phyloP scores from a whole-genome alignment of 2,329 filamentous ascomycete genomes.

The Emergomyces africanus region DNA sequence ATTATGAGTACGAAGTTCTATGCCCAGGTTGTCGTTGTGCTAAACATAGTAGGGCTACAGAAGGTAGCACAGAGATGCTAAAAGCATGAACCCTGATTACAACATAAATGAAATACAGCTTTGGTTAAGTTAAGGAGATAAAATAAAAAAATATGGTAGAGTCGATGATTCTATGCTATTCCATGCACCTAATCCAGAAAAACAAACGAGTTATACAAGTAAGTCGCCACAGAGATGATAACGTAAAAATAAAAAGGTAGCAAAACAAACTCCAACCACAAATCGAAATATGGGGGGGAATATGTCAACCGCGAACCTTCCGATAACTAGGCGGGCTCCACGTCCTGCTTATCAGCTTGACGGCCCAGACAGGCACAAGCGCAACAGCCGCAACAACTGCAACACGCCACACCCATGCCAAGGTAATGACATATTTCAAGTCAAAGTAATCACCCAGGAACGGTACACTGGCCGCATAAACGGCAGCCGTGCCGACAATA shows the following conservation, averaged over 20 bases:
- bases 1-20: neutral
- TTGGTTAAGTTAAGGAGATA: neutral
- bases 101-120: neutral
- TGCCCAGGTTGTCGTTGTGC: neutral
- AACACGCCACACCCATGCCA: conserved; percentile 83
- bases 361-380: conserved; percentile 74
- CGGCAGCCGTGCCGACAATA: conserved; percentile 65
- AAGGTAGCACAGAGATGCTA: neutral
- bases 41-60: neutral
- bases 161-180: neutral
- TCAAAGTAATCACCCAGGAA: conserved; percentile 89
- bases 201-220: neutral
- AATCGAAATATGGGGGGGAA: neutral
- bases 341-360: conserved; percentile 69
- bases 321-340: conserved; percentile 89
- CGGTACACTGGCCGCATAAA: conserved; percentile 74
- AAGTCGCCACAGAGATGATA: too few species aligned
- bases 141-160: neutral
- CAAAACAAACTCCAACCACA: neutral
- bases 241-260: too few species aligned
- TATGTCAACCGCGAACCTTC: conserved; percentile 51
- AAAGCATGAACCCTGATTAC: neutral
- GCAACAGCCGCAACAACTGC: conserved; percentile 66
- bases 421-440: conserved; percentile 60
- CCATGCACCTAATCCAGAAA: neutral